Evolutionary conservation across 2,329 filamentous ascomycete genomes (phyloP).

Genomic region (Trichoderma koningiopsis): DNA sequence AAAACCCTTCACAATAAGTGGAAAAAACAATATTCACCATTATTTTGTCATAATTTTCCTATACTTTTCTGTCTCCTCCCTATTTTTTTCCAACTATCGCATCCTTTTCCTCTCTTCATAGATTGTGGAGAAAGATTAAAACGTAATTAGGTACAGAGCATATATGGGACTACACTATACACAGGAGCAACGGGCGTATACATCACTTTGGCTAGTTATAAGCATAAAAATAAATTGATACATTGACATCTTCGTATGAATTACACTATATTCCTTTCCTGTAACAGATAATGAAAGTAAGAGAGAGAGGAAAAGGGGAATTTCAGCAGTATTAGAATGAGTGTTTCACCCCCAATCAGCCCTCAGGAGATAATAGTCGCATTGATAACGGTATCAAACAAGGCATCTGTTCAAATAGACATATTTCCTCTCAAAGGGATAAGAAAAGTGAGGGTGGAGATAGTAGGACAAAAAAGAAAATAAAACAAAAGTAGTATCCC

Average conservation of each 20-base stretch:
- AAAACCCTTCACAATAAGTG: background rate
- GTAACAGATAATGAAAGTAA: constrained; percentile 17
- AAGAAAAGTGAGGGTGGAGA: constrained; percentile 37
- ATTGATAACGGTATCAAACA: constrained; percentile 33
- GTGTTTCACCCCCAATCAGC: background rate
- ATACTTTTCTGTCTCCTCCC: background rate
- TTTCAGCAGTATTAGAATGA: constrained; percentile 18
- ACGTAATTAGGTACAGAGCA: background rate
- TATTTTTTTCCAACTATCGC: background rate
- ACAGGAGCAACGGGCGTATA: background rate
- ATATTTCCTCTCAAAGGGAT: constrained; percentile 35
- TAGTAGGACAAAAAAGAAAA: constrained; percentile 17
- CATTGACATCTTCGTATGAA: constrained; percentile 7
- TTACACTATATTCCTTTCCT: constrained; percentile 16
- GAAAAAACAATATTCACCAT: no score
- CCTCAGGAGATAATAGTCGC: constrained; percentile 20
- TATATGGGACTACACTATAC: background rate
- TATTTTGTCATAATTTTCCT: background rate
- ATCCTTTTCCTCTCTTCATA: background rate
- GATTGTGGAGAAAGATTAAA: background rate
- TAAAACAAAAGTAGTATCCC: constrained; percentile 32
- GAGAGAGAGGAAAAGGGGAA: background rate
- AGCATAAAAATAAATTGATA: background rate
- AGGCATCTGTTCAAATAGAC: constrained; percentile 43
- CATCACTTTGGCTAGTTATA: background rate